Evolutionary conservation across 305 asterid genomes (phyloP), one percentile per base, ranked within the genome.

Genomic region (Stenogyne calaminthoides): DNA sequence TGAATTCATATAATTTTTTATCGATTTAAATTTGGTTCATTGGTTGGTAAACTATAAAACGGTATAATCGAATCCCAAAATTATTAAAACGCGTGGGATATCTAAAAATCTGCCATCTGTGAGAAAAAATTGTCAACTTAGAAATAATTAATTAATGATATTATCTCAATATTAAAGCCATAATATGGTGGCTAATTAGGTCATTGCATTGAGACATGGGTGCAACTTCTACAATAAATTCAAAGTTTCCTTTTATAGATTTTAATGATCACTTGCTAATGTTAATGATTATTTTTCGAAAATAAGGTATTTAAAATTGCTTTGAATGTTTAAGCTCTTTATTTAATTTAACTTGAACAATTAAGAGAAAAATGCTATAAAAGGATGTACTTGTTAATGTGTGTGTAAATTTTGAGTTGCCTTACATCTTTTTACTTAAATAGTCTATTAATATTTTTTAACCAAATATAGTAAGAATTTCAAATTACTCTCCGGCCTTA

Each of bases 21-120:
- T n/a, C n/a, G 1, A 44, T 57, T 18, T 16, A 22, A 16, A 37
- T 25, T n/a, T 29, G 7, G 69, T 80, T 51, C 55, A n/a, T 44
- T 70, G 72, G 77, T 74, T 72, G 80, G 76, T 78, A 73, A 75
- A 66, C 72, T 32, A 56, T 36, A 58, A 36, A 69, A 63, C 57
- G 78, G 40, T 63, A 37, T 22, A 62, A 71, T 32, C 36, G 61
- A 42, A 81, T 72, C 77, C 76, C 49, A 66, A 1, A 25, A 78
- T 55, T 18, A 39, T 64, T 29, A 46, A 66, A 71, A 57, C 11
- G 63, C 7, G 52, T 46, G 55, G 71, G 70, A 63, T 69, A 32
- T 6, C 29, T 77, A 51, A 34, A 34, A 73, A 64, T 51, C 54
- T 69, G 81, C 70, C 75, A 62, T 54, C 73, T 78, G 76, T 79